Evolutionary conservation across 345 rosid genomes (phyloP).

Genomic region (Linum lewisii): DNA sequence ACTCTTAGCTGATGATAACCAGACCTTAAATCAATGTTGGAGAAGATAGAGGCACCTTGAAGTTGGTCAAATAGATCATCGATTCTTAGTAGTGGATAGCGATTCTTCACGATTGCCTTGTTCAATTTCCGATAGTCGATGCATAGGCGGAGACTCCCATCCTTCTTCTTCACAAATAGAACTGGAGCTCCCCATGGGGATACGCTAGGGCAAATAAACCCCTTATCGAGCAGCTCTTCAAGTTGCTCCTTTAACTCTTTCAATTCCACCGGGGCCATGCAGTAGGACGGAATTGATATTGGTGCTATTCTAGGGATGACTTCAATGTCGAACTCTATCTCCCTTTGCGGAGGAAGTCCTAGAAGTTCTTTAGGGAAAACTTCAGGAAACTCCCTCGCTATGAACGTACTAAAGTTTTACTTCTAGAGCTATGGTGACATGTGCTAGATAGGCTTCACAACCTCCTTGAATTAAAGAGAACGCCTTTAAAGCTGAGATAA

Average conservation of each 20-base stretch:
- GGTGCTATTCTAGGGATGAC: not conserved
- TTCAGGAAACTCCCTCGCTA: not conserved
- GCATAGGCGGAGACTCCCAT: not conserved
- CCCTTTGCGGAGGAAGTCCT: not conserved
- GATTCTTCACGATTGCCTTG: not conserved
- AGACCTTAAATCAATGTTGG: not conserved
- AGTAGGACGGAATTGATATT: not conserved
- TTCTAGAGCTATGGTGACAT: not conserved
- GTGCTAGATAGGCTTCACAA: too few species aligned
- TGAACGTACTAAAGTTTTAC: not conserved
- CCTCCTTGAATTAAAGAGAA: not conserved
- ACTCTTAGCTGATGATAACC: slow-evolving; percentile 1
- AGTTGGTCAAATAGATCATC: not conserved
- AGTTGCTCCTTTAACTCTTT: not conserved
- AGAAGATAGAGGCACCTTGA: not conserved
- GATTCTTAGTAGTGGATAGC: not conserved
- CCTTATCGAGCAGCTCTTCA: not conserved
- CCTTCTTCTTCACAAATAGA: slow-evolving; percentile 8
- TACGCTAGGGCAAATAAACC: not conserved
- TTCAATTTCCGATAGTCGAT: slow-evolving; percentile 1
- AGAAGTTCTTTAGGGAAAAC: not conserved
- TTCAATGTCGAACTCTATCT: not conserved
- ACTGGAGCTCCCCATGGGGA: not conserved
- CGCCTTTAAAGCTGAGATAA: too few species aligned
- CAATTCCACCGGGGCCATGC: not conserved